Evolutionary conservation across 176 grass and related monocot genomes (phyloP).

Genomic region (Musa troglodytarum): DNA sequence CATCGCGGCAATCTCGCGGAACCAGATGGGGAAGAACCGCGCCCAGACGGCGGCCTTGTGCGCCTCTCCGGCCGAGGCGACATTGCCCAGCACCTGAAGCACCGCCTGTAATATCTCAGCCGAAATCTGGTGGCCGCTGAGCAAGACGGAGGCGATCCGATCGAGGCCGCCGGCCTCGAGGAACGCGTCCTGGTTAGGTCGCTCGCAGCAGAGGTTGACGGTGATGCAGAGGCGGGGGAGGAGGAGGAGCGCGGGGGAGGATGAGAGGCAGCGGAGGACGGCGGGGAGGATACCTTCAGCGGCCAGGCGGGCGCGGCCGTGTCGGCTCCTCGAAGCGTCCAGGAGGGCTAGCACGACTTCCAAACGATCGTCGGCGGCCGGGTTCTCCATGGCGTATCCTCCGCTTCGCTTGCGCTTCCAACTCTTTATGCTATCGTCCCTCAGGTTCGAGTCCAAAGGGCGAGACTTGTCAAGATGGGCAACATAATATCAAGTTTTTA

Average conservation of each 20-base stretch:
- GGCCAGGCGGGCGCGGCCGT: background rate
- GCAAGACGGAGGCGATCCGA: conserved; percentile 2
- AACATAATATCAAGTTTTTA: too few species aligned
- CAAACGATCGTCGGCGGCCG: background rate
- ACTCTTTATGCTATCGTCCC: too few species aligned
- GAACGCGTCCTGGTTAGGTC: background rate
- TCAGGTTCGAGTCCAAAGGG: too few species aligned
- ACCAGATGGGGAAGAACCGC: conserved; percentile 3
- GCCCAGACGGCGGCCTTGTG: conserved; percentile 1
- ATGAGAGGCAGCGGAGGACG: conserved; percentile 5
- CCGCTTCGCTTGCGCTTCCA: too few species aligned
- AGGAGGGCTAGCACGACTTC: background rate
- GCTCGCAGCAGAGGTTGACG: background rate
- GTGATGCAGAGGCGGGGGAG: background rate
- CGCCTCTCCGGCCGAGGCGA: background rate
- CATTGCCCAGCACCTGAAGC: background rate
- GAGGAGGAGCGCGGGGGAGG: background rate
- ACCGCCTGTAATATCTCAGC: background rate
- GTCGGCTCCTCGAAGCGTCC: background rate
- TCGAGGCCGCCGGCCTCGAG: background rate
- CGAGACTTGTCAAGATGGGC: too few species aligned
- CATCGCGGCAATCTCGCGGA: background rate
- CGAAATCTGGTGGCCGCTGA: background rate
- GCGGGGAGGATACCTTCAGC: background rate
- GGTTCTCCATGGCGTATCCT: background rate